These are phyloP conservation scores for Furculomyces boomerangus DNA, from an alignment of 371 early-diverging fungal species.

Conservation along the genomic window DNA sequence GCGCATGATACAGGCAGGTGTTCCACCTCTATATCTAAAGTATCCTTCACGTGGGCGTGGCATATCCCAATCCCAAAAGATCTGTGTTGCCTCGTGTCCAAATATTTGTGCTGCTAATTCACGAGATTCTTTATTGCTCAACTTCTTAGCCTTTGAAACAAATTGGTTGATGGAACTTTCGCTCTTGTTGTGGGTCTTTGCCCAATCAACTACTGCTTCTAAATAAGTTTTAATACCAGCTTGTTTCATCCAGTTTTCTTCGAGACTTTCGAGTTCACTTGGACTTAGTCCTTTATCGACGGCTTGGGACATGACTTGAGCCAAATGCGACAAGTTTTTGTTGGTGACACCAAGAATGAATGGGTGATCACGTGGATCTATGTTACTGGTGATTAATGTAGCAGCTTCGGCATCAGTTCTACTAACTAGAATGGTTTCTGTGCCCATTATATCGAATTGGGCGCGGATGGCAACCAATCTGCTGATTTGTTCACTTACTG, in stretches of 20 bases:
- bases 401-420: conserved; percentile 98
- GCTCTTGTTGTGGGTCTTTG: conserved; percentile 32
- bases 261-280: conserved; percentile 59
- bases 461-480: conserved; percentile 88
- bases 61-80: conserved; percentile 83
- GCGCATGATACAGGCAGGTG: conserved; percentile 74
- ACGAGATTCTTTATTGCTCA: conserved; percentile 73
- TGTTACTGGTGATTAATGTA: conserved; percentile 85
- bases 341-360: conserved; percentile 88
- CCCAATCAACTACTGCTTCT: conserved; percentile 63
- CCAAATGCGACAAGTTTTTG: conserved; percentile 48
- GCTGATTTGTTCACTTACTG: conserved; percentile 93
- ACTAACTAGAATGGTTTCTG: conserved; percentile 83
- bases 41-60: conserved; percentile 90
- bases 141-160: conserved; percentile 30
- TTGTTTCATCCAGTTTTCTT: conserved; percentile 70
- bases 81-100: conserved; percentile 41
- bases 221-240: conserved; percentile 74
- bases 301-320: conserved; percentile 61
- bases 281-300: conserved; percentile 54
- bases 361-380: conserved; percentile 91
- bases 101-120: conserved; percentile 45
- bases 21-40: conserved; percentile 91
- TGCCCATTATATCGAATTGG: conserved; percentile 96
- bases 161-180: conserved; percentile 25